These are phyloP conservation scores for Cryptococcus deneoformans DNA, from an alignment of 1,284 basidiomycete genomes.

Conservation along the genomic window DNA sequence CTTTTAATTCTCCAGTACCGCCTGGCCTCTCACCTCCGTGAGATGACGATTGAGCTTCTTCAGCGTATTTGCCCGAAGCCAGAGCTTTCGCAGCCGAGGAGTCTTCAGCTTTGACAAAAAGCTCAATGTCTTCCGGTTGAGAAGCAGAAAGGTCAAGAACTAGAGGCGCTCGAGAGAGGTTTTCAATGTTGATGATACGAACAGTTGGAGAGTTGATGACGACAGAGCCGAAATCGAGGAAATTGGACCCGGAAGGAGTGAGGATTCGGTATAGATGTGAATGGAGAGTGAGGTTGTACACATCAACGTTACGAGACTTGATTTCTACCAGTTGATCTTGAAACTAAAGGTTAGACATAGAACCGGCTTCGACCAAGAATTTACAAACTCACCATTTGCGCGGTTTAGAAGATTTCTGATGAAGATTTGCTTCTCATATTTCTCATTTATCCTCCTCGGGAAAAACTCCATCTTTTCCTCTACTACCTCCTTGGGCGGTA, in stretches of 20 bases:
- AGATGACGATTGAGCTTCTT: neutral
- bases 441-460: constrained; percentile 53
- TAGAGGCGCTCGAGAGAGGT: constrained; percentile 45
- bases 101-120: constrained; percentile 49
- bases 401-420: constrained; percentile 47
- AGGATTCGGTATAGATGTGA: constrained; percentile 55
- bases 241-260: constrained; percentile 54
- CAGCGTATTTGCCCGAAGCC: neutral
- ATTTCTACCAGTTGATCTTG: constrained; percentile 52
- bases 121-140: constrained; percentile 53
- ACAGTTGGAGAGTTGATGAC: constrained; percentile 53
- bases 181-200: constrained; percentile 52
- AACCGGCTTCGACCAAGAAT: neutral
- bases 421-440: constrained; percentile 54
- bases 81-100: constrained; percentile 8
- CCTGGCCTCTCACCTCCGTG: constrained; percentile 9
- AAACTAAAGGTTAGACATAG: constrained; percentile 1
- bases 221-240: constrained; percentile 54
- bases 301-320: constrained; percentile 52
- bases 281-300: constrained; percentile 54
- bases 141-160: constrained; percentile 52
- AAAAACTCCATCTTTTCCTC: constrained; percentile 54
- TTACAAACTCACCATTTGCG: constrained; percentile 28
- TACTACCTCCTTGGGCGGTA: constrained; percentile 51
- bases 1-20: constrained; percentile 40